These are phyloP conservation scores for Cladophialophora chaetospira DNA, from an alignment of 2,329 filamentous ascomycete genomes.

Conservation along the genomic window DNA sequence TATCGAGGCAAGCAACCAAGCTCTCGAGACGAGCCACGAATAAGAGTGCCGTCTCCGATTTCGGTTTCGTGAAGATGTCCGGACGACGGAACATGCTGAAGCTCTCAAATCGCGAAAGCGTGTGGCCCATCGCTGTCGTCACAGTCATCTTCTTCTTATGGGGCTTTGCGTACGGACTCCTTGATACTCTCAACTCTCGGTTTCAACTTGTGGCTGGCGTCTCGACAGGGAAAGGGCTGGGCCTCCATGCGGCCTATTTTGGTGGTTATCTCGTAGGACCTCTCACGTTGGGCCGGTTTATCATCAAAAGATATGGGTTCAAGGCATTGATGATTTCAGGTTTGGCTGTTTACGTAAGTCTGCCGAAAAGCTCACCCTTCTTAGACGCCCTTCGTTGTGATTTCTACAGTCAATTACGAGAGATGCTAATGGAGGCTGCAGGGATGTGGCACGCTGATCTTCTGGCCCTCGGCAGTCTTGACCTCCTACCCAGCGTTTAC, in stretches of 20 bases:
- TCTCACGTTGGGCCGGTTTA: slow-evolving; percentile 55
- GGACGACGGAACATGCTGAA: slow-evolving; percentile 61
- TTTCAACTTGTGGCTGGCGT: slow-evolving; percentile 58
- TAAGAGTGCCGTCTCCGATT: slow-evolving; percentile 48
- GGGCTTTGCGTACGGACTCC: slow-evolving; percentile 86
- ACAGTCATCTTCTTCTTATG: slow-evolving; percentile 83
- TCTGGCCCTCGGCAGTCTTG: slow-evolving; percentile 66
- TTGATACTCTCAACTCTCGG: slow-evolving; percentile 74
- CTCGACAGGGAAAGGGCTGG: slow-evolving; percentile 49
- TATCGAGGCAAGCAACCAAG: slow-evolving; percentile 35
- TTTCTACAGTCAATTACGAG: no score
- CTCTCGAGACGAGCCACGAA: slow-evolving; percentile 37
- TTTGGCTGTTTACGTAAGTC: slow-evolving; percentile 63
- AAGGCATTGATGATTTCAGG: slow-evolving; percentile 64
- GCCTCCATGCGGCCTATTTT: slow-evolving; percentile 63
- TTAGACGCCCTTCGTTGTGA: no score
- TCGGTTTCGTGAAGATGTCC: slow-evolving; percentile 64
- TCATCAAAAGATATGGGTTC: slow-evolving; percentile 63
- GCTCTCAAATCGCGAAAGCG: slow-evolving; percentile 58
- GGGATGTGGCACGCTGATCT: slow-evolving; percentile 62
- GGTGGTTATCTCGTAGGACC: slow-evolving; percentile 61
- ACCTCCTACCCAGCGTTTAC: slow-evolving; percentile 63
- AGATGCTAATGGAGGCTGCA: no score
- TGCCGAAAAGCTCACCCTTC: no score
- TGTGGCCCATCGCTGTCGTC: slow-evolving; percentile 64